Base-by-base conservation (phyloP, 169 alveolate genomes). In the Cryptosporidium felis region DNA sequence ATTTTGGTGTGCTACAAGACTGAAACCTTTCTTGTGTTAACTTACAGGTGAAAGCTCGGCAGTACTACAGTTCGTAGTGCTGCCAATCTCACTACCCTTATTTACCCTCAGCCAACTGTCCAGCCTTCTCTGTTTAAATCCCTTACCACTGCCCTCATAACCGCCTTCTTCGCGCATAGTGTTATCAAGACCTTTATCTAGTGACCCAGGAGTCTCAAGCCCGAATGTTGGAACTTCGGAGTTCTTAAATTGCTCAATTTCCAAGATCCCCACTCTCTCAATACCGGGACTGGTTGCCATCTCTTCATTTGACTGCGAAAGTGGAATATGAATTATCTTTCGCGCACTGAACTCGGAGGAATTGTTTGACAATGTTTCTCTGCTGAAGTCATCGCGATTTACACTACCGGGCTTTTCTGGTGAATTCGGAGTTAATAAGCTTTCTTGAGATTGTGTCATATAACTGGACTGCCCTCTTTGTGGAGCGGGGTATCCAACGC, bases 401-500 rank as follows among this genome's bases (percentile, higher is more conserved):
- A 28, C n/a, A 5, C 58, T 12, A 8, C 12, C 30, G n/a, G n/a
- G n/a, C 14, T 38, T 53, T 5, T 74, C 62, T n/a, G 56, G 40
- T 0, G 85, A 56, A 38, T 26, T 36, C 18, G 85, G 85, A 23
- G 85, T 74, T 38, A 53, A 28, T 36, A 74, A 14, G 61, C 59
- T 74, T 21, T 74, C 85, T 34, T 74, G 85, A 18, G 85, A 74
- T 12, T 49, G 74, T 16, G 44, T 23, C 12, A 53, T 74, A 36
- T 74, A 74, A 40, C 45, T 45, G 42, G 26, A 26, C n/a, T 74
- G 85, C 1, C 85, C 74, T 34, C 85, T 47, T 12, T 74, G 67
- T 49, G 85, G 85, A 34, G 85, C 85, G 38, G 85, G 85, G 28
- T 74, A 74, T 1, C 85, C 85, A 3, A 74, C 85, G 23, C 85